phyloP scores from a whole-genome alignment of 73 alveolate genomes.

The Stentor coeruleus region DNA sequence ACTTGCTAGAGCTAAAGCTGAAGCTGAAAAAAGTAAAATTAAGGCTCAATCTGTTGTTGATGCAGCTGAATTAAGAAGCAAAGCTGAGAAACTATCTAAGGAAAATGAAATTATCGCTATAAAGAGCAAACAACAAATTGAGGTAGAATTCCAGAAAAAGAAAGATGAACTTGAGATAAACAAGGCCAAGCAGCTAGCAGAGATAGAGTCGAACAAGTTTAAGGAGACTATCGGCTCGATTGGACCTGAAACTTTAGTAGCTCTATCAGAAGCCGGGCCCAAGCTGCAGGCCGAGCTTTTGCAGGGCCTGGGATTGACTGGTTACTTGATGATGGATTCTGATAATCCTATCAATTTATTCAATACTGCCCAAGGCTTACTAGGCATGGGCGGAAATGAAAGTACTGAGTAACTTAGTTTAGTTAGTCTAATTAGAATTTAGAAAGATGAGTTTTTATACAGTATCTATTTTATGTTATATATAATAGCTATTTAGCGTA shows the following conservation, averaged over 20 bases:
- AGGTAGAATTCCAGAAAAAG: slow-evolving; percentile 39
- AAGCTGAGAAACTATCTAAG: slow-evolving; percentile 56
- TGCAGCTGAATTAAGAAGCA: slow-evolving; percentile 57
- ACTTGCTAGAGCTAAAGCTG: slow-evolving; percentile 79
- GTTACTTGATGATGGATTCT: slow-evolving; percentile 66
- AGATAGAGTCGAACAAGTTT: slow-evolving; percentile 66
- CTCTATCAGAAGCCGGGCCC: slow-evolving; percentile 71
- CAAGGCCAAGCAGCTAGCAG: slow-evolving; percentile 54
- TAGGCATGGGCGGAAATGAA: slow-evolving; percentile 16
- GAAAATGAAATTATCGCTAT: slow-evolving; percentile 43
- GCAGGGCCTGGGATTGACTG: slow-evolving; percentile 73
- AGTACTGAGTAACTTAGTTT: too few relatives aligned
- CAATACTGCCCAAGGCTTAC: slow-evolving; percentile 56
- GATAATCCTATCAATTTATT: slow-evolving; percentile 65
- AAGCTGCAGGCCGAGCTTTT: slow-evolving; percentile 69
- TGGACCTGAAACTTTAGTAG: slow-evolving; percentile 70
- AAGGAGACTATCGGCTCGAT: slow-evolving; percentile 55
- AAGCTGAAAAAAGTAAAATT: slow-evolving; percentile 53
- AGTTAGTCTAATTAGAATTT: too few relatives aligned
- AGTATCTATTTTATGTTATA: too few relatives aligned
- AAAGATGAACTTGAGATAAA: slow-evolving; percentile 59
- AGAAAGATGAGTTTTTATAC: too few relatives aligned
- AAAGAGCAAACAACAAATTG: slow-evolving; percentile 43
- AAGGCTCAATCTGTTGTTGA: slow-evolving; percentile 63
- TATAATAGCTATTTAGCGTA: too few relatives aligned